A percentile compares a stretch with the other conserved stretches of the same genome.
Evolutionary conservation across 2,329 filamentous ascomycete genomes (phyloP).

Genomic region (Cylindrodendrum hubeiense): DNA sequence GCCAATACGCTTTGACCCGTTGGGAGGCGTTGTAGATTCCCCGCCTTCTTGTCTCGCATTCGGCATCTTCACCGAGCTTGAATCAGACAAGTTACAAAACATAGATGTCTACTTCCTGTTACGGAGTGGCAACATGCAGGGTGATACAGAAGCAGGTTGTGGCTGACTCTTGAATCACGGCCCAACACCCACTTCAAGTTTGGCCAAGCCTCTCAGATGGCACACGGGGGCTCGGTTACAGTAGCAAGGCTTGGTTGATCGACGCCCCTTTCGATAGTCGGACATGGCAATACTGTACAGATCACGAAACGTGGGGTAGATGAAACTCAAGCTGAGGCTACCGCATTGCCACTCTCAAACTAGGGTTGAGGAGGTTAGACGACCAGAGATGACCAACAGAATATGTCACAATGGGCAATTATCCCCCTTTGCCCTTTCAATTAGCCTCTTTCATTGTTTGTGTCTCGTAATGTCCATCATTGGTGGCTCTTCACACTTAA

Average conservation of each 20-base stretch:
- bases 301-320: no score
- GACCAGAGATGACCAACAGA: no score
- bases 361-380: no score
- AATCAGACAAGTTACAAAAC: neutral
- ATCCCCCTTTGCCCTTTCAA: no score
- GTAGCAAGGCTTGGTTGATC: neutral
- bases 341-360: no score
- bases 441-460: no score
- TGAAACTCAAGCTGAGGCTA: no score
- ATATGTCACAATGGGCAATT: no score
- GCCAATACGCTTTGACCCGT: neutral
- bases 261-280: neutral
- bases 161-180: neutral
- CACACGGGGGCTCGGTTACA: neutral
- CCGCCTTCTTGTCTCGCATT: neutral
- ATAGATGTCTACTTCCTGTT: neutral
- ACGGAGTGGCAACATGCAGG: neutral
- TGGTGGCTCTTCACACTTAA: no score
- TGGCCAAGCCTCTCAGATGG: neutral
- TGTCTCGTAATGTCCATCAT: no score
- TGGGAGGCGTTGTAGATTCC: neutral
- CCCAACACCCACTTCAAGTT: neutral
- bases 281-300: neutral
- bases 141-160: neutral
- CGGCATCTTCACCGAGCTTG: neutral